Percentiles rank a stretch among this genome's conserved stretches.
Conservation (phyloP, 306 rosid species). For the Pachyrhizus erosus region DNA sequence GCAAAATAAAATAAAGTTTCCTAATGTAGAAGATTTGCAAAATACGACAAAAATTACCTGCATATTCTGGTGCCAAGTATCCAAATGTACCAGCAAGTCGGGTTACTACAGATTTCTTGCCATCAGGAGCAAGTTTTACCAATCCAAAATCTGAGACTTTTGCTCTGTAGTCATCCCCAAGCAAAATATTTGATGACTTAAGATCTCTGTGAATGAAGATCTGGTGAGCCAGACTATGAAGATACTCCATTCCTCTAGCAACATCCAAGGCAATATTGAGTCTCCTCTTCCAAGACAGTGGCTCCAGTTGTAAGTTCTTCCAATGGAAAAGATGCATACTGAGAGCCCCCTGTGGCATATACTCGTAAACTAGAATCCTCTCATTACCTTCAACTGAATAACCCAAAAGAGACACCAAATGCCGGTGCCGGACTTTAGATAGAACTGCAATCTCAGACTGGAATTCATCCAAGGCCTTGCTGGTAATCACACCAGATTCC, state of each 20-base stretch:
- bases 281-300: constrained; percentile 88
- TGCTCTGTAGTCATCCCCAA: constrained; percentile 80
- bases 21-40: background rate
- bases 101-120: constrained; percentile 77
- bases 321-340: constrained; percentile 87
- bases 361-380: constrained; percentile 51
- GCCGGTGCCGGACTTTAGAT: constrained; percentile 89
- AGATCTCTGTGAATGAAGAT: constrained; percentile 28
- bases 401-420: constrained; percentile 85
- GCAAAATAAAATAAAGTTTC: background rate
- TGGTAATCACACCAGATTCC: constrained; percentile 73
- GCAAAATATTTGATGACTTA: constrained; percentile 78
- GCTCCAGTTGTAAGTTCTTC: constrained; percentile 69
- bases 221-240: constrained; percentile 16
- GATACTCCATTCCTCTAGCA: constrained; percentile 32
- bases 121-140: constrained; percentile 92
- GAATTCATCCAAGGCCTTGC: constrained; percentile 80
- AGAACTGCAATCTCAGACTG: constrained; percentile 88
- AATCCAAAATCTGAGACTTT: constrained; percentile 87
- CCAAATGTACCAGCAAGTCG: constrained; percentile 94
- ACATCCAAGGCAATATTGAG: constrained; percentile 86
- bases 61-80: constrained; percentile 67
- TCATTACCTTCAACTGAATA: constrained; percentile 74
- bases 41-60: constrained; percentile 17
- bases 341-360: constrained; percentile 88